A percentile compares a stretch with the other conserved stretches of the same genome.
Evolutionary conservation across 2,329 filamentous ascomycete genomes (phyloP).

Genomic region (Amylocarpus encephaloides): DNA sequence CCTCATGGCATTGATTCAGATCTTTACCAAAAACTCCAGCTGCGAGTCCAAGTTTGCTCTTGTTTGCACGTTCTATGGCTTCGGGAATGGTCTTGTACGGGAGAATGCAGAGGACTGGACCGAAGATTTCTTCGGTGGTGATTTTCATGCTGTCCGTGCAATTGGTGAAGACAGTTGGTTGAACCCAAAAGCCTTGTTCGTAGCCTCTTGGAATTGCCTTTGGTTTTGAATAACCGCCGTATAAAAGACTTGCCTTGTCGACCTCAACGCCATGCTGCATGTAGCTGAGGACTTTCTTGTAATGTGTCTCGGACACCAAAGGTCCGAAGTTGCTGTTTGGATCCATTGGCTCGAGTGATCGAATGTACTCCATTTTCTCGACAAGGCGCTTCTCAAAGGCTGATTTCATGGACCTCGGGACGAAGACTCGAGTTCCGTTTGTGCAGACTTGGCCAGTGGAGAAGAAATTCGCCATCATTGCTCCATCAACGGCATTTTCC

Average conservation of each 20-base stretch:
- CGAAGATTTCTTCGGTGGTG: conserved; percentile 78
- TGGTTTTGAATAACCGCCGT: conserved; percentile 60
- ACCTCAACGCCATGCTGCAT: conserved; percentile 67
- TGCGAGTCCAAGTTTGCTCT: conserved; percentile 70
- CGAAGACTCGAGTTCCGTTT: conserved; percentile 83
- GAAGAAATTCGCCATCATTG: conserved; percentile 93
- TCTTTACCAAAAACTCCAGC: conserved; percentile 78
- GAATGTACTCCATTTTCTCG: conserved; percentile 62
- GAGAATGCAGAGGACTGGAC: conserved; percentile 78
- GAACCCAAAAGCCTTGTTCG: conserved; percentile 70
- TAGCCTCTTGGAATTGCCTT: conserved; percentile 30
- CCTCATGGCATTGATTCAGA: conserved; percentile 64
- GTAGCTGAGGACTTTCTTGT: conserved; percentile 71
- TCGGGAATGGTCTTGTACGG: conserved; percentile 65
- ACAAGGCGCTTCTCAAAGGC: conserved; percentile 64
- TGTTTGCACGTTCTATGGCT: conserved; percentile 66
- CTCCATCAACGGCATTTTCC: conserved; percentile 76
- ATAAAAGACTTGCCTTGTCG: conserved; percentile 69
- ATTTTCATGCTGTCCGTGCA: conserved; percentile 80
- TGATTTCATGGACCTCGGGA: conserved; percentile 58
- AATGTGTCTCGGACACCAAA: conserved; percentile 67
- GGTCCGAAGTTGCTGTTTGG: conserved; percentile 75
- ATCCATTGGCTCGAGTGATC: conserved; percentile 68
- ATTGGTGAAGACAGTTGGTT: conserved; percentile 78
- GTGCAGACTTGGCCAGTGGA: conserved; percentile 89